A percentile compares a stretch with the other conserved stretches of the same genome.
These are phyloP conservation scores for Botrytis squamosa DNA, from an alignment of 2,329 filamentous ascomycete species.

Conservation along the genomic window DNA sequence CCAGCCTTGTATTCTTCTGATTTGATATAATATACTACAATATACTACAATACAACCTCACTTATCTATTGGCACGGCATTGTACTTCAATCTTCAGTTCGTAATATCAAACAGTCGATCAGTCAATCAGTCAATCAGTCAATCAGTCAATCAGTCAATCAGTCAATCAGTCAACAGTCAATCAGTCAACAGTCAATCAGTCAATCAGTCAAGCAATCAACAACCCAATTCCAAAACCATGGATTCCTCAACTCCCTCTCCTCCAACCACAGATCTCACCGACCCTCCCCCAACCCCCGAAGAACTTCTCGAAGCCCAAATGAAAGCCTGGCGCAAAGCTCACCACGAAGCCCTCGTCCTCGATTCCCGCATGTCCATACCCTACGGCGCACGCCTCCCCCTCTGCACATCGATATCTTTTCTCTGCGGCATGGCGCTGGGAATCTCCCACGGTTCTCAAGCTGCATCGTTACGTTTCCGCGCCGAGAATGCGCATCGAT, in stretches of 20 bases:
- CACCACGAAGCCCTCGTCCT: constrained; percentile 14
- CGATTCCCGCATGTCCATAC: constrained; percentile 55
- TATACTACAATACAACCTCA: not conserved
- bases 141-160: not conserved
- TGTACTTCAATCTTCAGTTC: not conserved
- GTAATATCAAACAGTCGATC: not conserved
- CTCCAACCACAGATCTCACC: not conserved
- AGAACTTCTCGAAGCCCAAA: constrained; percentile 2
- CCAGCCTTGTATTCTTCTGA: not conserved
- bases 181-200: not conserved
- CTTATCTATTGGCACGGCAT: not conserved
- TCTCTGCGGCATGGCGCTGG: constrained; percentile 67
- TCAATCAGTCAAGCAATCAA: not conserved
- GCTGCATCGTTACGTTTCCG: constrained; percentile 80
- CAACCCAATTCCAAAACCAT: not conserved
- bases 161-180: not conserved
- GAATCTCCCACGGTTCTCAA: constrained; percentile 69
- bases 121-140: not conserved
- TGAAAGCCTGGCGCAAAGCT: not conserved
- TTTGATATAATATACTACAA: not conserved
- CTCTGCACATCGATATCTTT: constrained; percentile 64
- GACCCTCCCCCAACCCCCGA: not conserved
- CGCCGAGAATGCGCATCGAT: constrained; percentile 92
- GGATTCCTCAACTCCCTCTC: not conserved
- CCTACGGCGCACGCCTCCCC: constrained; percentile 63